Evolutionary conservation across 1,139 yeast species (phyloP), one percentile per base, ranked within the genome.

Genomic region (Sugiyamaella castrensis): DNA sequence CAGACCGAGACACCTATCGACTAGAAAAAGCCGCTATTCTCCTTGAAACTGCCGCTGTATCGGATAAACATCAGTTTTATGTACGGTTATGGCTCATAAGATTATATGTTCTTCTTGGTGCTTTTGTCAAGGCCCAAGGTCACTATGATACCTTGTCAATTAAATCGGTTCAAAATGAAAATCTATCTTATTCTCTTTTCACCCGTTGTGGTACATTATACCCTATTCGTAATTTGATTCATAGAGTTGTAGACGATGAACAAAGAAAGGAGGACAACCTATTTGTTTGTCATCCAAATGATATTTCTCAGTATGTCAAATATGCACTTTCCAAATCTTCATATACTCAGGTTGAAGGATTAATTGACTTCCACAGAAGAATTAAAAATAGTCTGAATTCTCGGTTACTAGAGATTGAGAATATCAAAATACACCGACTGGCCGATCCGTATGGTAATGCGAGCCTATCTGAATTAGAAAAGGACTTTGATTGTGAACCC

Each of bases 91-190:
- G 95, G 92, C 70, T 89, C 38, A 73, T 87, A 47, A 76, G 80
- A 35, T 64, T 88, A 3, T 86, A 87, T 63, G 71, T 79, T 12
- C 68, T 75, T 34, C 62, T 88, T 9, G 88, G 89, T 40, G 72
- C 81, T 9, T 73, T 73, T 33, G 65, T 76, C 2, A 65, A 71
- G 41, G 82, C 92, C 2, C 59, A 69, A 12, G 69, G 69, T 9
- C 79, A 81, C 47, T 82, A 75, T 62, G 70, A 77, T 7, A 60
- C 71, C 0, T 69, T 92, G 46, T 79, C 81, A 40, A 78, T 89
- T 54, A 87, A 85, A 60, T 84, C 84, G 71, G 69, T 89, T 10
- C 98, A 92, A 66, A 74, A 78, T 54, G 98, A 92, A 62, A 80
- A 92, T 0, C 67, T 89, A 47, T 76, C 82, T 12, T 82, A 84